Percentiles rank a stretch among this genome's conserved stretches.
phyloP scores from a whole-genome alignment of 139 green algal genomes.

The Chlorella ohadii region DNA sequence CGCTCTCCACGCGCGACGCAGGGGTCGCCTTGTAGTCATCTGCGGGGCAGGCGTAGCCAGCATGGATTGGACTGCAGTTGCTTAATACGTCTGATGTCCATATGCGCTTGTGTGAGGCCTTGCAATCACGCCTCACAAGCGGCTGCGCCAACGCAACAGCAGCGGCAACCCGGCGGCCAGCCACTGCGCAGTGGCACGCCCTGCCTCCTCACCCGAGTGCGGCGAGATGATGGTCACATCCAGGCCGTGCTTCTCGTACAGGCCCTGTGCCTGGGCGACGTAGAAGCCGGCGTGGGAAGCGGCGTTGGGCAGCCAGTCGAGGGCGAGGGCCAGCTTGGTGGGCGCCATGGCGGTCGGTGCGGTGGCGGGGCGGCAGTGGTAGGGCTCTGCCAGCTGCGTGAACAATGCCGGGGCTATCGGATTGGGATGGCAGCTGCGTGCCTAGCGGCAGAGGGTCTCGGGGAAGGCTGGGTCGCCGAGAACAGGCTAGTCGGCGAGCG shows the following conservation, averaged over 20 bases:
- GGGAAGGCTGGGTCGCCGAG: too few relatives aligned
- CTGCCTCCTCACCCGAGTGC: slow-evolving; percentile 56
- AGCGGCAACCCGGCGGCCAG: too few relatives aligned
- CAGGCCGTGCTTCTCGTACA: slow-evolving; percentile 54
- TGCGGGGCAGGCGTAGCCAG: neutral
- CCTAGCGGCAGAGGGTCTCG: neutral
- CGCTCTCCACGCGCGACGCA: slow-evolving; percentile 21
- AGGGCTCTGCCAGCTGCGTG: too few relatives aligned
- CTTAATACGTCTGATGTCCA: too few relatives aligned
- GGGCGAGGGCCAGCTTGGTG: slow-evolving; percentile 66
- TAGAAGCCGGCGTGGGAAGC: slow-evolving; percentile 57
- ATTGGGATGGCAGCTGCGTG: neutral
- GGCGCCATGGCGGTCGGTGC: neutral
- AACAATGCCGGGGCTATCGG: neutral
- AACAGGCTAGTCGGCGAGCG: too few relatives aligned
- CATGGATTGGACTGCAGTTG: too few relatives aligned
- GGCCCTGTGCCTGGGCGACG: slow-evolving; percentile 44
- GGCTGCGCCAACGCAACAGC: too few relatives aligned
- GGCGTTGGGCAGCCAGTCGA: slow-evolving; percentile 89
- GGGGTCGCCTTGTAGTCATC: slow-evolving; percentile 18
- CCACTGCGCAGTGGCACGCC: too few relatives aligned
- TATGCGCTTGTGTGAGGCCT: too few relatives aligned
- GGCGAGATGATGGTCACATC: slow-evolving; percentile 66
- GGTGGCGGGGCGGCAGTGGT: too few relatives aligned
- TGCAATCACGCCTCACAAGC: too few relatives aligned